Evolutionary conservation across 2,329 filamentous ascomycete genomes (phyloP).

Genomic region (Hymenoscyphus infarciens): DNA sequence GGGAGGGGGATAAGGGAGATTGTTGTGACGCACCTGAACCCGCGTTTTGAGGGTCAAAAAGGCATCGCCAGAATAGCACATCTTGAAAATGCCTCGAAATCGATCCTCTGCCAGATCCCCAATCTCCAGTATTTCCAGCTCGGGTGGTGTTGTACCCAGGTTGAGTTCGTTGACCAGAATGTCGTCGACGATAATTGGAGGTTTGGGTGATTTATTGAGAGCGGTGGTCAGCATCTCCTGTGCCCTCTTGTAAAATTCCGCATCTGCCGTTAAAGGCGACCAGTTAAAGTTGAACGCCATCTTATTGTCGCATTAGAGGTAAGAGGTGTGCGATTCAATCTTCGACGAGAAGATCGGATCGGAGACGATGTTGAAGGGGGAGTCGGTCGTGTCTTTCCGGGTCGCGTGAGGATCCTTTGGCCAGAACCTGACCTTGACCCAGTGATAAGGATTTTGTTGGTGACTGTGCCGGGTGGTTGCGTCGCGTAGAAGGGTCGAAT

Average conservation of each 20-base stretch:
- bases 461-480: slow-evolving; percentile 6
- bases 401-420: slow-evolving; percentile 26
- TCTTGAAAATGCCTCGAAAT: slow-evolving; percentile 98
- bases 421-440: slow-evolving; percentile 9
- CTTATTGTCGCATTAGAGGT: slow-evolving; percentile 32
- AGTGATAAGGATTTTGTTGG: slow-evolving; percentile 23
- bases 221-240: slow-evolving; percentile 92
- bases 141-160: slow-evolving; percentile 87
- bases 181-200: slow-evolving; percentile 98
- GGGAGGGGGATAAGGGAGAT: slow-evolving; percentile 6
- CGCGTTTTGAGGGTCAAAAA: slow-evolving; percentile 92
- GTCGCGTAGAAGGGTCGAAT: slow-evolving; percentile 8
- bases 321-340: slow-evolving; percentile 3
- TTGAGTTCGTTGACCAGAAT: slow-evolving; percentile 98
- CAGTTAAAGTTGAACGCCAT: slow-evolving; percentile 99
- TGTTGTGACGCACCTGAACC: slow-evolving; percentile 67
- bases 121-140: slow-evolving; percentile 96
- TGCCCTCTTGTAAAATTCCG: slow-evolving; percentile 82
- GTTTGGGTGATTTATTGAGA: slow-evolving; percentile 95
- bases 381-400: slow-evolving; percentile 8
- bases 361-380: background rate
- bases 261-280: slow-evolving; percentile 96
- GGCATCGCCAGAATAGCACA: slow-evolving; percentile 95
- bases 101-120: slow-evolving; percentile 95
- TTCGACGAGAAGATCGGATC: background rate